Conservation (phyloP, 495 filamentous ascomycete species). For the Neurospora sp. region DNA sequence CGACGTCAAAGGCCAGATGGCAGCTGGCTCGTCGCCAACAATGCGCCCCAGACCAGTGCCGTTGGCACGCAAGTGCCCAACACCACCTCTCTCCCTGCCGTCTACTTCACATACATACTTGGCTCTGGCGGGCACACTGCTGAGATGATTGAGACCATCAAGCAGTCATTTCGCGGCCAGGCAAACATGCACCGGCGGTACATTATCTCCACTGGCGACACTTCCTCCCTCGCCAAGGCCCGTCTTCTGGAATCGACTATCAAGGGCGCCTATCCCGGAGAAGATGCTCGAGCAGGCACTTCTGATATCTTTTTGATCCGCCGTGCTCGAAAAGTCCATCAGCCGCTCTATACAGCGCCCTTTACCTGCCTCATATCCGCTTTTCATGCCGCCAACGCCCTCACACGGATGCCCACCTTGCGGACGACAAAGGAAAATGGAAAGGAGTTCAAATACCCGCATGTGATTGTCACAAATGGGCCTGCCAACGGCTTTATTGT, state of each 20-base stretch:
- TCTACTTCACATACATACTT: constrained; percentile 72
- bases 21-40: neutral
- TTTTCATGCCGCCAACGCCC: constrained; percentile 41
- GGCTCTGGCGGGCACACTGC: constrained; percentile 91
- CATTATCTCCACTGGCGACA: constrained; percentile 67
- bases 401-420: constrained; percentile 19
- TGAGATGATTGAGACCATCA: constrained; percentile 80
- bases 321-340: constrained; percentile 68
- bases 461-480: constrained; percentile 74
- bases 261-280: constrained; percentile 6
- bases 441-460: constrained; percentile 29
- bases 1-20: neutral
- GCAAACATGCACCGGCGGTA: constrained; percentile 66
- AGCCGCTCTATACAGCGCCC: constrained; percentile 60
- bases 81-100: constrained; percentile 25
- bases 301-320: constrained; percentile 54
- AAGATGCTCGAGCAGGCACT: constrained; percentile 19
- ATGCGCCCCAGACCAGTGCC: neutral
- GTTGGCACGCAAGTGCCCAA: constrained; percentile 5
- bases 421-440: constrained; percentile 26
- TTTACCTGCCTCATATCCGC: constrained; percentile 40
- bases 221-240: constrained; percentile 43
- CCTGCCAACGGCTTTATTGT: constrained; percentile 80
- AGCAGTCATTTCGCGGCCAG: constrained; percentile 31
- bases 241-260: constrained; percentile 27